phyloP scores from a whole-genome alignment of 2,329 filamentous ascomycete species.

The Teratosphaeria nubilosa region DNA sequence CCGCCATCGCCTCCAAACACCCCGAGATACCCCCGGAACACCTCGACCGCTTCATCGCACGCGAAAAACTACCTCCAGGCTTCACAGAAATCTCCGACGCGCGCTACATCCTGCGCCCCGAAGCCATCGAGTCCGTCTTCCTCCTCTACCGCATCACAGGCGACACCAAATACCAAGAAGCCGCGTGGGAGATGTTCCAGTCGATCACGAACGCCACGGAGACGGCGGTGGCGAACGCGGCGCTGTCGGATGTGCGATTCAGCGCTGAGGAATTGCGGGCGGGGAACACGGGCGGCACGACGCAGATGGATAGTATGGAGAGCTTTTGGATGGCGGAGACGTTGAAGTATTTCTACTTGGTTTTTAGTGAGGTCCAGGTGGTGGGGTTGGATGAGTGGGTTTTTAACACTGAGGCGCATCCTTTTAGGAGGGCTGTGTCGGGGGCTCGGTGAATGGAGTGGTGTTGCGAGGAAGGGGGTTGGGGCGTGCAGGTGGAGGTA shows the following conservation, averaged over 20 bases:
- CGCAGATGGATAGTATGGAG: slow-evolving; percentile 36
- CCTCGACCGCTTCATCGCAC: slow-evolving; percentile 26
- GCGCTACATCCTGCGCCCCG: slow-evolving; percentile 41
- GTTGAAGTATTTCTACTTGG: slow-evolving; percentile 41
- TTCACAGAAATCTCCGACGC: slow-evolving; percentile 35
- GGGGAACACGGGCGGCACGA: slow-evolving; percentile 7
- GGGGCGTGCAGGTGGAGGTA: background rate
- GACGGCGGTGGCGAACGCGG: slow-evolving; percentile 38
- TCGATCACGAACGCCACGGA: slow-evolving; percentile 33
- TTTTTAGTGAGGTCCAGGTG: slow-evolving; percentile 33
- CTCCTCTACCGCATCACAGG: slow-evolving; percentile 51
- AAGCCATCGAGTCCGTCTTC: slow-evolving; percentile 54
- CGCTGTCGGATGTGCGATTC: slow-evolving; percentile 33
- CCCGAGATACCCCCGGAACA: background rate
- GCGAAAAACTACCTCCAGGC: slow-evolving; percentile 32
- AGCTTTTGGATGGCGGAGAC: slow-evolving; percentile 42
- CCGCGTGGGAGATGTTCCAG: slow-evolving; percentile 43
- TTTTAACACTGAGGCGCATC: slow-evolving; percentile 43
- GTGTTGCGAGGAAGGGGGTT: background rate
- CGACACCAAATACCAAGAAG: slow-evolving; percentile 36
- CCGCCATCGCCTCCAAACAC: slow-evolving; percentile 24
- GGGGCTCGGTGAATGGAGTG: background rate
- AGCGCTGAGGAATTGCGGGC: slow-evolving; percentile 23
- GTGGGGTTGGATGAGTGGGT: slow-evolving; percentile 40
- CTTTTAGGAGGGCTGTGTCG: slow-evolving; percentile 25